Percentiles rank a stretch among this genome's conserved stretches.
phyloP scores from a whole-genome alignment of 306 rosid species.

The Carpinus viminea region DNA sequence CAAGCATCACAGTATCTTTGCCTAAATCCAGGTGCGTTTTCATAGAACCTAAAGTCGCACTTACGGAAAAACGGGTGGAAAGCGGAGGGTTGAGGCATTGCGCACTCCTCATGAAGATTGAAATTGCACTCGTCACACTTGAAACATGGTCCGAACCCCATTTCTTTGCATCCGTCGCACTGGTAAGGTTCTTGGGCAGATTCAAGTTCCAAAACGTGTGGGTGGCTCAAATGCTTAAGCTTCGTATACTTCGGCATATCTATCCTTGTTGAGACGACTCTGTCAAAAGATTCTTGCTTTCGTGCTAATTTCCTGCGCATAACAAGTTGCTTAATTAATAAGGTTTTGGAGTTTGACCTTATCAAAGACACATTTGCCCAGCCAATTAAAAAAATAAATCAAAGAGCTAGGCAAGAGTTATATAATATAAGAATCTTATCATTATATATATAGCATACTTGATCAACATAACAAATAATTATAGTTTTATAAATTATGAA shows the following conservation, averaged over 20 bases:
- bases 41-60: conserved; percentile 22
- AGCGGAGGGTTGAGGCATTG: neutral
- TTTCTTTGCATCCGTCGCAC: conserved; percentile 46
- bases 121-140: conserved; percentile 33
- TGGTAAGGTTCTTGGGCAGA: conserved; percentile 33
- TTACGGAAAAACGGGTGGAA: conserved; percentile 27
- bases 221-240: conserved; percentile 36
- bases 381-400: too few species aligned
- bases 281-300: neutral
- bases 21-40: neutral
- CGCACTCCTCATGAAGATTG: conserved; percentile 47
- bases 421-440: too few species aligned
- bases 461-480: too few species aligned
- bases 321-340: too few species aligned
- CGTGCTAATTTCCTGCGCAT: neutral
- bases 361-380: too few species aligned
- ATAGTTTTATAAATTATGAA: too few species aligned
- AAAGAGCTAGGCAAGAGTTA: too few species aligned
- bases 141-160: conserved; percentile 42
- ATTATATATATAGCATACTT: too few species aligned
- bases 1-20: conserved; percentile 41
- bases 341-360: too few species aligned
- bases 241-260: neutral
- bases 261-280: too few species aligned
- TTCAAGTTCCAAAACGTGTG: conserved; percentile 19